Evolutionary conservation across 2,329 filamentous ascomycete genomes (phyloP).

Genomic region (Cercospora zeae-maydis): DNA sequence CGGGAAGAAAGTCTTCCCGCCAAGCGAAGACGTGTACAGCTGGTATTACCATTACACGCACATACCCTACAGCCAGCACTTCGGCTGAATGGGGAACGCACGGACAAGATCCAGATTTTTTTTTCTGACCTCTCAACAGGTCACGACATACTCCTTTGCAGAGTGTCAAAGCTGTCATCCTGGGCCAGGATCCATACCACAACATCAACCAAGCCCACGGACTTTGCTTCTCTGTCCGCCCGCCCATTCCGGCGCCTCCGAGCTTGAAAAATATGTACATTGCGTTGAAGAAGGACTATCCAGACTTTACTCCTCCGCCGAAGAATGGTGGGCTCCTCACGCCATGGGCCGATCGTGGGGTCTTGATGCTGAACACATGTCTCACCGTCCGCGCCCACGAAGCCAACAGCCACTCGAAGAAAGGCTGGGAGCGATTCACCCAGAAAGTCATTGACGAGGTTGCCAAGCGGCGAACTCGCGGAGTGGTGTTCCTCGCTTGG

Average conservation of each 20-base stretch:
- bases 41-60: constrained; percentile 57
- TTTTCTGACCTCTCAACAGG: constrained; percentile 51
- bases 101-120: background rate
- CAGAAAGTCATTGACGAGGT: constrained; percentile 88
- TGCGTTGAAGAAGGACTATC: constrained; percentile 83
- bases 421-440: constrained; percentile 91
- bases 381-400: constrained; percentile 88
- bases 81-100: background rate
- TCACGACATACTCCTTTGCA: constrained; percentile 87
- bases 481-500: constrained; percentile 96
- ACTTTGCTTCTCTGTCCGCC: constrained; percentile 88
- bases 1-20: constrained; percentile 80
- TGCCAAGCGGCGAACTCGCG: constrained; percentile 67
- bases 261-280: constrained; percentile 93
- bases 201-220: constrained; percentile 94
- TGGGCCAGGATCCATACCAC: constrained; percentile 97
- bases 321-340: constrained; percentile 79
- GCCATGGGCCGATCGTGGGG: constrained; percentile 89
- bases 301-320: constrained; percentile 67
- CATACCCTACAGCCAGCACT: background rate
- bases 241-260: constrained; percentile 82
- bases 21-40: constrained; percentile 84
- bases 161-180: constrained; percentile 84
- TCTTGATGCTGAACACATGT: constrained; percentile 91
- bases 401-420: constrained; percentile 77